phyloP scores from a whole-genome alignment of 2,329 filamentous ascomycete genomes.

The Boeremia lycopersici region DNA sequence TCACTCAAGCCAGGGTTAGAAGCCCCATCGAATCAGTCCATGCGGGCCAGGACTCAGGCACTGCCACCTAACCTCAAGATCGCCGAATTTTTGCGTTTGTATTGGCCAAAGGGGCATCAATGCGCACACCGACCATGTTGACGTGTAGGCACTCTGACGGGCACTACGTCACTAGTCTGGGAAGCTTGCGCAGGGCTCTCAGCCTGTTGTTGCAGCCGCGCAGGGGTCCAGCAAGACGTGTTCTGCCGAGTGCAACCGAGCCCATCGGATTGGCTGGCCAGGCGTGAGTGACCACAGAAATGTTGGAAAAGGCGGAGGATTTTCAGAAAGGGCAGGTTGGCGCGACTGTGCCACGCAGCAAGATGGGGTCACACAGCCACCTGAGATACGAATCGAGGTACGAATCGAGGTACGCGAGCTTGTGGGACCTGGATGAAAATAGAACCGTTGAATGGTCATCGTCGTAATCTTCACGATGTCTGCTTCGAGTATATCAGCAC shows the following conservation, averaged over 20 bases:
- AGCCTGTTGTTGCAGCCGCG: slow-evolving; percentile 19
- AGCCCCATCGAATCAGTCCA: slow-evolving; percentile 17
- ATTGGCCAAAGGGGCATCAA: slow-evolving; percentile 13
- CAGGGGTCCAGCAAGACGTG: slow-evolving; percentile 6
- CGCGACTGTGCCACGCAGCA: slow-evolving; percentile 10
- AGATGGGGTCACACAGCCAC: slow-evolving; percentile 18
- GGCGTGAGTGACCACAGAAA: background rate
- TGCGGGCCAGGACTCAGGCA: slow-evolving; percentile 17
- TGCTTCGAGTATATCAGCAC: background rate
- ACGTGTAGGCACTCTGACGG: slow-evolving; percentile 25
- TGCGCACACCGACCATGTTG: slow-evolving; percentile 28
- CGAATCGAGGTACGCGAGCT: slow-evolving; percentile 10
- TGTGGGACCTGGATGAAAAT: slow-evolving; percentile 13
- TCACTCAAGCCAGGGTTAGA: slow-evolving; percentile 30
- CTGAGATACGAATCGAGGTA: slow-evolving; percentile 12
- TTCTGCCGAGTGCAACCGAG: slow-evolving; percentile 9
- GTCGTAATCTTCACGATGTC: background rate
- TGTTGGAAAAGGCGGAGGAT: background rate
- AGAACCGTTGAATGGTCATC: slow-evolving; percentile 3
- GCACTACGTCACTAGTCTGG: slow-evolving; percentile 18
- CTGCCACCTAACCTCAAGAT: slow-evolving; percentile 29
- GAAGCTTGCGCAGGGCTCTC: slow-evolving; percentile 24
- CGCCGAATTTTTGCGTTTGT: slow-evolving; percentile 12
- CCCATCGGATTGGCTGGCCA: slow-evolving; percentile 3
- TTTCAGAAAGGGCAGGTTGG: slow-evolving; percentile 4